phyloP scores from a whole-genome alignment of 2,329 filamentous ascomycete species.

The Aaosphaeria pasadenensis region DNA sequence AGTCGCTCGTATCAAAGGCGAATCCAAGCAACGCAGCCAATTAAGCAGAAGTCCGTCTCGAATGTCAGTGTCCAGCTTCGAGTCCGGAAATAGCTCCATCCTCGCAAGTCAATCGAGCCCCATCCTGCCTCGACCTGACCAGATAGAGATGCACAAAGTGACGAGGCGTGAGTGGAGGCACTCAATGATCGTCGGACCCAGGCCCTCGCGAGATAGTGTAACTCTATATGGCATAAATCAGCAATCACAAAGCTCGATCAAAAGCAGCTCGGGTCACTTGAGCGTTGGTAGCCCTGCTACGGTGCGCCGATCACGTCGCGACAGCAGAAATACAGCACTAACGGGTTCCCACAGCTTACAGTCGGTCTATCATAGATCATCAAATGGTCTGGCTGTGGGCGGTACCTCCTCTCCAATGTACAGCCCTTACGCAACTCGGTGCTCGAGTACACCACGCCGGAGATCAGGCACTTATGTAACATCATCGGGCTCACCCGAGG shows the following conservation, averaged over 20 bases:
- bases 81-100: conserved; percentile 42
- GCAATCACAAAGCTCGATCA: conserved; percentile 8
- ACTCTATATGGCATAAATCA: conserved; percentile 16
- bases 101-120: conserved; percentile 38
- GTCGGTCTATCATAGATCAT: conserved; percentile 25
- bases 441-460: conserved; percentile 34
- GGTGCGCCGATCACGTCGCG: conserved; percentile 2
- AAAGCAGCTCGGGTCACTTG: conserved; percentile 7
- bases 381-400: conserved; percentile 34
- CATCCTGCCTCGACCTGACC: conserved; percentile 19
- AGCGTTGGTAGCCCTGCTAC: conserved; percentile 6
- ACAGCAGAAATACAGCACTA: conserved; percentile 6
- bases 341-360: conserved; percentile 13
- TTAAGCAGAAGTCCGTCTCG: conserved; percentile 33
- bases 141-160: conserved; percentile 31
- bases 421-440: conserved; percentile 20
- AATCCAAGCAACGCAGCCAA: conserved; percentile 17
- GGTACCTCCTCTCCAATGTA: conserved; percentile 29
- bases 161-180: conserved; percentile 35
- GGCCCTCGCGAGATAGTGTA: conserved; percentile 22
- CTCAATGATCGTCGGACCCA: conserved; percentile 28
- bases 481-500: conserved; percentile 40
- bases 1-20: conserved; percentile 22
- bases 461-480: conserved; percentile 34
- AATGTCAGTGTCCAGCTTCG: conserved; percentile 38